A percentile compares a stretch with the other conserved stretches of the same genome.
phyloP scores from a whole-genome alignment of 805 yeast species.

The Candida krabiensis region DNA sequence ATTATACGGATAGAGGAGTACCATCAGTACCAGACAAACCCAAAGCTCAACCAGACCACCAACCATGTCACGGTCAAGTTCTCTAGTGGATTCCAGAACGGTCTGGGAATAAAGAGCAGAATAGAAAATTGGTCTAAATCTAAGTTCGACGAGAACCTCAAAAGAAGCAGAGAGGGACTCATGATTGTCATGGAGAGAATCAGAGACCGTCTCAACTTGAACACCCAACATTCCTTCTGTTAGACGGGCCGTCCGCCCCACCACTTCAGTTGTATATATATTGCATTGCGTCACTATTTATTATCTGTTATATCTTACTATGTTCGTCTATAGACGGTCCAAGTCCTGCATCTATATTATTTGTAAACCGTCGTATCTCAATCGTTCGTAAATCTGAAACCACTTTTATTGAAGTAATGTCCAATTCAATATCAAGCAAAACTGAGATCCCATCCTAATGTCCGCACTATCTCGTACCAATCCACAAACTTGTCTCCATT shows the following conservation, averaged over 20 bases:
- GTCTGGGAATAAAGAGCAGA: slow-evolving; percentile 61
- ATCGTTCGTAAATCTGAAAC: too few species aligned
- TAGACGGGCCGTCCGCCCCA: too few species aligned
- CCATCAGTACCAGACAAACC: slow-evolving; percentile 50
- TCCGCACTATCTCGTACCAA: slow-evolving; percentile 68
- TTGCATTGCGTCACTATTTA: too few species aligned
- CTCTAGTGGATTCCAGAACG: slow-evolving; percentile 59
- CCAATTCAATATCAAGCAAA: slow-evolving; percentile 50
- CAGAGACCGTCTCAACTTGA: slow-evolving; percentile 19
- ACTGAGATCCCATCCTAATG: slow-evolving; percentile 74
- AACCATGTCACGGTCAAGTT: slow-evolving; percentile 60
- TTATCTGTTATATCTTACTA: too few species aligned
- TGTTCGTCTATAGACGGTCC: too few species aligned
- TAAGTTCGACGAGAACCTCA: slow-evolving; percentile 66
- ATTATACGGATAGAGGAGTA: slow-evolving; percentile 79
- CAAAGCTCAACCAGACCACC: slow-evolving; percentile 35
- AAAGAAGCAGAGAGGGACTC: slow-evolving; percentile 70
- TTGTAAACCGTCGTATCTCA: too few species aligned
- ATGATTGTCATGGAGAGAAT: slow-evolving; percentile 66
- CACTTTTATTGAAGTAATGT: background rate
- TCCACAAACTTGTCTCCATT: slow-evolving; percentile 64
- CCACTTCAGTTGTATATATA: too few species aligned
- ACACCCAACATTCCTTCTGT: too few species aligned
- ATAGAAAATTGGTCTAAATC: slow-evolving; percentile 82
- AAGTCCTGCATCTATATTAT: background rate